These are phyloP conservation scores for Nemania sp. DNA, from an alignment of 2,329 filamentous ascomycete species.

Conservation along the genomic window DNA sequence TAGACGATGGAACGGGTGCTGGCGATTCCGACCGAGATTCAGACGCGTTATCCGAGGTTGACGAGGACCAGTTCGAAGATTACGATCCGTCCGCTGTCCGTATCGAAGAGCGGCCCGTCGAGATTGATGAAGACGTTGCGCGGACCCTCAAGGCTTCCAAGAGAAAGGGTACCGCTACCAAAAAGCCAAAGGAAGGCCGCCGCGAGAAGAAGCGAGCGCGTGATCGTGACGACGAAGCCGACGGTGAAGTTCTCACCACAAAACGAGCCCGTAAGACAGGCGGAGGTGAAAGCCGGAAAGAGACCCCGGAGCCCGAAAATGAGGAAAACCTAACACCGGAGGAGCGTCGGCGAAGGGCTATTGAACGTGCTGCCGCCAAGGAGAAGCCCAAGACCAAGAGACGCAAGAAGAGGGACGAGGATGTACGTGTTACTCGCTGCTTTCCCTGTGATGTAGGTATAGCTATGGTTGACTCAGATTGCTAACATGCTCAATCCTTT, in stretches of 20 bases:
- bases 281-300: conserved; percentile 57
- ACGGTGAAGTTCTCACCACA: conserved; percentile 58
- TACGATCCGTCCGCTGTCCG: conserved; percentile 74
- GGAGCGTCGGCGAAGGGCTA: conserved; percentile 83
- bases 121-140: conserved; percentile 75
- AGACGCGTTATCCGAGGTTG: conserved; percentile 74
- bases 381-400: conserved; percentile 82
- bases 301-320: conserved; percentile 72
- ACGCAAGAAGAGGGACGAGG: conserved; percentile 85
- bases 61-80: conserved; percentile 76
- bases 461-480: neutral
- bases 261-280: conserved; percentile 61
- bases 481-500: conserved; percentile 28
- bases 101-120: conserved; percentile 72
- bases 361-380: conserved; percentile 89
- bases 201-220: conserved; percentile 74
- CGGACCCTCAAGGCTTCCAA: conserved; percentile 74
- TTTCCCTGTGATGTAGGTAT: neutral
- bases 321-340: conserved; percentile 86
- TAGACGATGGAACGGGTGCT: conserved; percentile 56
- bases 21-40: conserved; percentile 67
- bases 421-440: conserved; percentile 66
- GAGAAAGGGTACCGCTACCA: conserved; percentile 72
- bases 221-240: conserved; percentile 63
- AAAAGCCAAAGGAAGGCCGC: conserved; percentile 81